A percentile compares a stretch with the other conserved stretches of the same genome.
phyloP scores from a whole-genome alignment of 441 rosid species.

The Kokia cookei region DNA sequence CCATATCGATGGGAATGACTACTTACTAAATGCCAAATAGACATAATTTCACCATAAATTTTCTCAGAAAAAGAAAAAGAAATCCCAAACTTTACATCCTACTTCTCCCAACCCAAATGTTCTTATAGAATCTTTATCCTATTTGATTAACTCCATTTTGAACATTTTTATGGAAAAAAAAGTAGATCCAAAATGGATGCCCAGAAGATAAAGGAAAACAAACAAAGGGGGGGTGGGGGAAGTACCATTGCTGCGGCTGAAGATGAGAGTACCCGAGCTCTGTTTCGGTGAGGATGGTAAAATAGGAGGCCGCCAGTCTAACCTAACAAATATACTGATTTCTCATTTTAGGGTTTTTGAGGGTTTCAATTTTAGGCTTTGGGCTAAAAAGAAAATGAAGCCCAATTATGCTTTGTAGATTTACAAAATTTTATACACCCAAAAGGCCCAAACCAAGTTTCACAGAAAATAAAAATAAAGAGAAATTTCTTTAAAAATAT shows the following conservation, averaged over 20 bases:
- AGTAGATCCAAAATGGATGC: background rate
- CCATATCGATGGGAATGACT: background rate
- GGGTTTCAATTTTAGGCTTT: background rate
- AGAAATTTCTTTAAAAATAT: too few species aligned
- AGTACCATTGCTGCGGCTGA: background rate
- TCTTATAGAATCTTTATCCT: background rate
- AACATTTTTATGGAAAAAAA: background rate
- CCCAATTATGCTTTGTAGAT: background rate
- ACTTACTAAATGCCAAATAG: background rate
- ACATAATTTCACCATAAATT: background rate
- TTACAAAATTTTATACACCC: background rate
- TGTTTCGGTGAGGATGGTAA: background rate
- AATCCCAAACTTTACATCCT: background rate
- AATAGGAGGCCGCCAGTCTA: background rate
- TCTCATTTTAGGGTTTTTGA: background rate
- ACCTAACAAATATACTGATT: background rate
- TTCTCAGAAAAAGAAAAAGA: background rate
- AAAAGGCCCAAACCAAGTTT: background rate
- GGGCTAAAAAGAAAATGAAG: background rate
- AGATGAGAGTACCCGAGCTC: background rate
- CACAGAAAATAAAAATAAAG: background rate
- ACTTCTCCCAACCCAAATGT: background rate
- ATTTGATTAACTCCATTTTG: background rate
- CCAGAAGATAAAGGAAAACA: background rate
- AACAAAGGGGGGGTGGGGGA: background rate